Evolutionary conservation across 306 rosid genomes (phyloP).

Genomic region (Ammopiptanthus mongolicus): DNA sequence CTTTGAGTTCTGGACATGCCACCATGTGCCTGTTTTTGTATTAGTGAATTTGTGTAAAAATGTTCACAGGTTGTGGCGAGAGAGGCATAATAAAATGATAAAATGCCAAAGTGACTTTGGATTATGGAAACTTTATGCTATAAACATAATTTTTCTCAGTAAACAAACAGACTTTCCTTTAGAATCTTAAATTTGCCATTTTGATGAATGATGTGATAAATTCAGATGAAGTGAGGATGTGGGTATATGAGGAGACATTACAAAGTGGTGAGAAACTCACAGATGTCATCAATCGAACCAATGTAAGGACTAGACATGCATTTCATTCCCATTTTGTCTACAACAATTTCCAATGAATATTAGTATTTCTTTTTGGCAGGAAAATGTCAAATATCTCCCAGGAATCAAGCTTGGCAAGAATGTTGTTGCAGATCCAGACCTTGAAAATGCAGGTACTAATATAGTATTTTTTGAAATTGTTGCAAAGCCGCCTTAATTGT

Average conservation of each 20-base stretch:
- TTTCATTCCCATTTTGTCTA: not conserved
- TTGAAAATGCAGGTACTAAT: slow-evolving; percentile 68
- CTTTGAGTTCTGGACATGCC: not conserved
- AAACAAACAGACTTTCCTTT: not conserved
- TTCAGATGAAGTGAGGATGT: slow-evolving; percentile 95
- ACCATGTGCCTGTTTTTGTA: not conserved
- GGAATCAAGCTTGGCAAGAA: slow-evolving; percentile 92
- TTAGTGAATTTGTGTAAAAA: no score
- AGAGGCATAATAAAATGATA: no score
- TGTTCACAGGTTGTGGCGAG: no score
- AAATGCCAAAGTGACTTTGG: not conserved
- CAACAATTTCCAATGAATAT: not conserved
- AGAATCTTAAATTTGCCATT: slow-evolving; percentile 9
- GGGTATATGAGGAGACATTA: slow-evolving; percentile 91
- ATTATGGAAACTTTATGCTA: not conserved
- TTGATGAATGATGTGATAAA: slow-evolving; percentile 22
- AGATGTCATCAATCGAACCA: slow-evolving; percentile 74
- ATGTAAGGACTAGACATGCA: slow-evolving; percentile 46
- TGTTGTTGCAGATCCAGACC: slow-evolving; percentile 88
- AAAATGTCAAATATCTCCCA: slow-evolving; percentile 90
- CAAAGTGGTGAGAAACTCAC: slow-evolving; percentile 86
- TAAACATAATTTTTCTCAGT: not conserved
- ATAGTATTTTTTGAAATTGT: not conserved
- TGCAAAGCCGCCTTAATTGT: no score
- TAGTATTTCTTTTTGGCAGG: slow-evolving; percentile 38